Evolutionary conservation across 1,284 basidiomycete species (phyloP), one percentile per base, ranked within the genome.

Genomic region (Somion occarium): DNA sequence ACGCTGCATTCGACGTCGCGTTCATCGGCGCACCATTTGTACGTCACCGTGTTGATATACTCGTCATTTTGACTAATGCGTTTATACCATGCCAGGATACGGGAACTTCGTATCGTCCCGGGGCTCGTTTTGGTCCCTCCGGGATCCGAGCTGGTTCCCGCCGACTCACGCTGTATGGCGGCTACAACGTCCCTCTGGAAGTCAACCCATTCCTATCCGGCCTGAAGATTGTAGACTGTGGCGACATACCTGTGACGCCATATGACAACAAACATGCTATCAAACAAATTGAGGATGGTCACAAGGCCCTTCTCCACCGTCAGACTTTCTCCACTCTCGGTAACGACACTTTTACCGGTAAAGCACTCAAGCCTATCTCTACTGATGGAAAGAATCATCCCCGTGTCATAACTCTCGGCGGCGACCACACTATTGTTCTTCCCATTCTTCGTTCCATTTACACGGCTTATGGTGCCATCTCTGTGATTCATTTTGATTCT

Each of bases 11-110:
- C 59, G 88, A 90, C 65, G 85, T 90, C 53, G 88, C 87, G 12
- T 84, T 91, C 66, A 69, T 91, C 48, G 89, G 88, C 30, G 85
- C 87, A 44, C 89, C 88, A 1, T 89, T 91, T 61, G 83, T 84
- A 64, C 61, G 79, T 68, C 58, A 60, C 46, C 56, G 52, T 41
- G 53, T 50, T 38, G 15, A 34, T 19, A 27, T 23, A 30, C 27
- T 39, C 51, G 23, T 34, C 15, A 7, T 15, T 15, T 15, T 34
- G 7, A 44, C 19, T 19, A n/a, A n/a, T n/a, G n/a, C n/a, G n/a
- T n/a, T n/a, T n/a, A n/a, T n/a, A n/a, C n/a, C n/a, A n/a, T n/a
- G n/a, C n/a, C 53, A 85, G 83, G 87, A 89, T 55, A 88, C 85
- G 15, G 84, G 78, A 1, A 88, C 85, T 4, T 85, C 83, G 45